Evolutionary conservation across 1,284 basidiomycete species (phyloP).

Genomic region (Calocybe gambosa): DNA sequence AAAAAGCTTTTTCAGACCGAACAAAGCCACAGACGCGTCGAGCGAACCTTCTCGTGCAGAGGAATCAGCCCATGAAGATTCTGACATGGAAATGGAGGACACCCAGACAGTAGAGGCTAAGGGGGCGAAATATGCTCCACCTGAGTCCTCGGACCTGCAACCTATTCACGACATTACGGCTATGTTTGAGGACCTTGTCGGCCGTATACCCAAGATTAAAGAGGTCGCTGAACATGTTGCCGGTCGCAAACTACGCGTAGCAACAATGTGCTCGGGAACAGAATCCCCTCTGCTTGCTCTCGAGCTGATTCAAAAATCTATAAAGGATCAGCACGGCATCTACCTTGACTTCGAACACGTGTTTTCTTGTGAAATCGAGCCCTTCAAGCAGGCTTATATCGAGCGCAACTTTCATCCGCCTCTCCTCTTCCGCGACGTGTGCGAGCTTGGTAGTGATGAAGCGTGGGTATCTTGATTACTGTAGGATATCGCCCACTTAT

Average conservation of each 20-base stretch:
- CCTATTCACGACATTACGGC: conserved; percentile 78
- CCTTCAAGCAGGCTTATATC: conserved; percentile 97
- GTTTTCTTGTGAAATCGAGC: conserved; percentile 97
- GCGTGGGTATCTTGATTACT: conserved; percentile 46
- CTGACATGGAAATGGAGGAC: conserved; percentile 40
- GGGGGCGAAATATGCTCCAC: conserved; percentile 32
- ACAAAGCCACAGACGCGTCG: conserved; percentile 23
- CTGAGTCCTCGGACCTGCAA: conserved; percentile 62
- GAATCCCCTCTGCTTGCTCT: conserved; percentile 91
- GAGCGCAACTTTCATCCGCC: conserved; percentile 93
- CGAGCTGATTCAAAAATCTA: conserved; percentile 72
- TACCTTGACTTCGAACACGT: conserved; percentile 82
- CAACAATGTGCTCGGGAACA: conserved; percentile 97
- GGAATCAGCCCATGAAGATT: conserved; percentile 4
- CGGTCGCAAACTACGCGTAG: conserved; percentile 85
- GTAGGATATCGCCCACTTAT: conserved; percentile 2
- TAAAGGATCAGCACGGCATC: conserved; percentile 64
- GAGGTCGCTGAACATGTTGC: conserved; percentile 64
- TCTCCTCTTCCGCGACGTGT: conserved; percentile 89
- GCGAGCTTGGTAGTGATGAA: conserved; percentile 75
- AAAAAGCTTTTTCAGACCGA: conserved; percentile 45
- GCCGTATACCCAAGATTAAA: conserved; percentile 63
- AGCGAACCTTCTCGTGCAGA: conserved; percentile 24
- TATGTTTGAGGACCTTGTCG: conserved; percentile 84
- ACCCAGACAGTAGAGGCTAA: conserved; percentile 26